Evolutionary conservation across 345 rosid species (phyloP).

Genomic region (Punica granatum): DNA sequence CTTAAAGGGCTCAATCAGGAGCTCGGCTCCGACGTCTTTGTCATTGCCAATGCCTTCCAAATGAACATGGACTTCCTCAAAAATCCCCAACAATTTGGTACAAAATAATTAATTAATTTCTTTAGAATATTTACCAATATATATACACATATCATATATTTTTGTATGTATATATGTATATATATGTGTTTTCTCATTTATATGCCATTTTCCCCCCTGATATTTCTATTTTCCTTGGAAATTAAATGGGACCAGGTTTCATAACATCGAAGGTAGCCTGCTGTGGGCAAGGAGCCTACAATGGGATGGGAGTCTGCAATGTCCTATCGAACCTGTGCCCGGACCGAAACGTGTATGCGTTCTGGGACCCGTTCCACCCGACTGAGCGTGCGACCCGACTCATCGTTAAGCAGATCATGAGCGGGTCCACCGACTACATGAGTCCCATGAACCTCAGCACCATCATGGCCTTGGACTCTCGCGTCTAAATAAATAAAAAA

Average conservation of each 20-base stretch:
- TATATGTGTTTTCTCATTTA: not conserved
- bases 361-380: conserved; percentile 53
- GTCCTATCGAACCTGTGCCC: conserved; percentile 33
- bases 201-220: no score
- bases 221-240: no score
- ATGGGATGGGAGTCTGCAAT: conserved; percentile 42
- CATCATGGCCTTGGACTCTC: conserved; percentile 33
- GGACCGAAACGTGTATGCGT: conserved; percentile 30
- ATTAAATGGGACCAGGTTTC: no score
- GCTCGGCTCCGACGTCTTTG: conserved; percentile 31
- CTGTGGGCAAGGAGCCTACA: conserved; percentile 45
- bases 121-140: not conserved
- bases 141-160: not conserved
- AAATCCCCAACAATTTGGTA: conserved; percentile 34
- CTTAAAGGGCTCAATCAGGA: conserved; percentile 24
- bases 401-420: conserved; percentile 21
- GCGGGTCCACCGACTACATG: conserved; percentile 25
- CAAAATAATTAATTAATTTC: no score
- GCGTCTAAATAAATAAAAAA: not conserved
- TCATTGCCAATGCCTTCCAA: conserved; percentile 22
- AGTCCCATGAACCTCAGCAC: conserved; percentile 49
- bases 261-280: conserved; percentile 42
- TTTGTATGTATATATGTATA: not conserved
- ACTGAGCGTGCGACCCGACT: conserved; percentile 30
- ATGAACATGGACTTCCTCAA: conserved; percentile 34